phyloP scores from a whole-genome alignment of 2,329 filamentous ascomycete genomes.

The Aspergillus proliferans region DNA sequence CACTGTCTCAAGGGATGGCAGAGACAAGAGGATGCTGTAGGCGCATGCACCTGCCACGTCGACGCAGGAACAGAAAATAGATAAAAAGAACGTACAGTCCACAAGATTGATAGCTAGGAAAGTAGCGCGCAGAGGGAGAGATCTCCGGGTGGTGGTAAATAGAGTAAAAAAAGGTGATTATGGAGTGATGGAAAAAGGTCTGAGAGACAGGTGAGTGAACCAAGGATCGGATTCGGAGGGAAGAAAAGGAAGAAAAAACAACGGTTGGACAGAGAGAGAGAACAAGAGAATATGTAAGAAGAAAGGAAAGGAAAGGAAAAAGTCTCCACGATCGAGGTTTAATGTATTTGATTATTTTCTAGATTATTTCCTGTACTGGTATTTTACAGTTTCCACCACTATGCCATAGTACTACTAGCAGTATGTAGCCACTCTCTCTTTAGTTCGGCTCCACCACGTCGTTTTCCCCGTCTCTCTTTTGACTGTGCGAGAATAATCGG shows the following conservation, averaged over 20 bases:
- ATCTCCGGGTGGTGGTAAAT: background rate
- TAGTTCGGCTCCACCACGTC: slow-evolving; percentile 27
- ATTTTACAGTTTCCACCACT: no score
- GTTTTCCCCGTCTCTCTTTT: slow-evolving; percentile 23
- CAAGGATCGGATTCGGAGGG: slow-evolving; percentile 1
- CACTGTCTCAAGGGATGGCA: background rate
- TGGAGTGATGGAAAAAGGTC: background rate
- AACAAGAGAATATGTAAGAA: slow-evolving; percentile 2
- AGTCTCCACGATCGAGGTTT: background rate
- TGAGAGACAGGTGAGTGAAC: slow-evolving; percentile 4
- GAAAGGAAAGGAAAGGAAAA: background rate
- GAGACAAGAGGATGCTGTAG: background rate
- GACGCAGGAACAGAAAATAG: background rate
- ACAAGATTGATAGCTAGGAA: background rate
- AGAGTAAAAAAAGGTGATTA: slow-evolving; percentile 2
- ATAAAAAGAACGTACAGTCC: background rate
- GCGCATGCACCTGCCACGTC: background rate
- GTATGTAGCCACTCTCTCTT: slow-evolving; percentile 1
- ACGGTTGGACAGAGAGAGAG: background rate
- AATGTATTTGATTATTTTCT: slow-evolving; percentile 12
- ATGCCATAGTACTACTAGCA: slow-evolving; percentile 2
- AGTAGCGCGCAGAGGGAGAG: background rate
- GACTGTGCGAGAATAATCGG: slow-evolving; percentile 13
- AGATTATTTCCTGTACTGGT: background rate
- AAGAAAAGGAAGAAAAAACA: slow-evolving; percentile 1